These are phyloP conservation scores for Exutisphaerella laricina DNA, from an alignment of 2,329 filamentous ascomycete genomes.

Conservation along the genomic window DNA sequence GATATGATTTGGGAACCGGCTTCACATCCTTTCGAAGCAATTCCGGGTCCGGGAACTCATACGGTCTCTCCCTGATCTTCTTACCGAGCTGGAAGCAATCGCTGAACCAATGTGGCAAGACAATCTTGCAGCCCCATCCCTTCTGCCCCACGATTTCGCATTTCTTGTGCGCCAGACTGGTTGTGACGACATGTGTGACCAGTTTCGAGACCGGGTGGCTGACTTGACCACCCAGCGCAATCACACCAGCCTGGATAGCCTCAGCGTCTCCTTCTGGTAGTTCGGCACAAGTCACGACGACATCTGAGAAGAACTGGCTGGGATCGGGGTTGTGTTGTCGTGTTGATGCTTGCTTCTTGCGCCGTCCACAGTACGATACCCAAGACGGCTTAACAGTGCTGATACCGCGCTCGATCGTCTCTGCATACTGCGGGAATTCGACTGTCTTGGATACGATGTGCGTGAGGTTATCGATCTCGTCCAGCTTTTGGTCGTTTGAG, in stretches of 20 bases:
- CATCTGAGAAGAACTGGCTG: constrained; percentile 79
- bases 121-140: constrained; percentile 68
- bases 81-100: constrained; percentile 91
- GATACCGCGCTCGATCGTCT: constrained; percentile 69
- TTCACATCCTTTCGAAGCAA: constrained; percentile 51
- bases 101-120: constrained; percentile 96
- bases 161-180: constrained; percentile 69
- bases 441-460: constrained; percentile 71
- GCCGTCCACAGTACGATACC: constrained; percentile 66
- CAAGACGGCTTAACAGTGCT: constrained; percentile 79
- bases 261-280: constrained; percentile 84
- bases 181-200: constrained; percentile 84
- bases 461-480: constrained; percentile 46
- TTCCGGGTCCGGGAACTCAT: constrained; percentile 78
- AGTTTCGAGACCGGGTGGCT: constrained; percentile 63
- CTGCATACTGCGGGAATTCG: constrained; percentile 83
- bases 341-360: constrained; percentile 66
- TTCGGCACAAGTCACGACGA: constrained; percentile 75
- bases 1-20: constrained; percentile 13
- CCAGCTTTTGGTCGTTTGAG: constrained; percentile 33
- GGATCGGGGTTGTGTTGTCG: constrained; percentile 88
- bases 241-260: constrained; percentile 80
- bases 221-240: constrained; percentile 84
- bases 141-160: constrained; percentile 59
- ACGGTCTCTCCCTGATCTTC: constrained; percentile 82